Evolutionary conservation across 768 basidiomycete genomes (phyloP).

Genomic region (Calvatia gigantea): DNA sequence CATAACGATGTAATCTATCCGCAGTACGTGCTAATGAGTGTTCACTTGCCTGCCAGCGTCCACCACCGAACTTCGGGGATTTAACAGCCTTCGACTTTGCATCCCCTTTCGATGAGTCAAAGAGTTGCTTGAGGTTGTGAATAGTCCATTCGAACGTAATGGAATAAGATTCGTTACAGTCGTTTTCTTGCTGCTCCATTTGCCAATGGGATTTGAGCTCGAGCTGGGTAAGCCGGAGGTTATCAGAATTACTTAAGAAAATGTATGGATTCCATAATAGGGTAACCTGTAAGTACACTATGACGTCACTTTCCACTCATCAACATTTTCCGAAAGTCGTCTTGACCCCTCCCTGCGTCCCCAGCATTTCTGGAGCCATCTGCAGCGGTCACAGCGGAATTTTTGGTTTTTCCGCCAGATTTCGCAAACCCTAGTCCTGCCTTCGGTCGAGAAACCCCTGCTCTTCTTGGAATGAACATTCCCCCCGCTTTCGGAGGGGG

Average conservation of each 20-base stretch:
- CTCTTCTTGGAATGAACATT: slow-evolving; percentile 63
- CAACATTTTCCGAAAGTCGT: slow-evolving; percentile 86
- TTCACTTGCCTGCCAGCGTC: slow-evolving; percentile 62
- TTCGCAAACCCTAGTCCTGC: slow-evolving; percentile 62
- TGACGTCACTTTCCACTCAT: slow-evolving; percentile 18
- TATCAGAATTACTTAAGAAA: background rate
- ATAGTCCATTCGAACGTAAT: slow-evolving; percentile 79
- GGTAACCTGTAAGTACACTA: background rate
- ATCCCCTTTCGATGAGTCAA: slow-evolving; percentile 79
- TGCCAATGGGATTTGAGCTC: background rate
- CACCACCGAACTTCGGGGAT: slow-evolving; percentile 73
- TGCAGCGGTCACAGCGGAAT: slow-evolving; percentile 10
- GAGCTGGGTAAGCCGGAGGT: background rate
- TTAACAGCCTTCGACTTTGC: slow-evolving; percentile 75
- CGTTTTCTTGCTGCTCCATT: slow-evolving; percentile 23
- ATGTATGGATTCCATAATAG: background rate
- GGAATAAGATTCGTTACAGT: slow-evolving; percentile 49
- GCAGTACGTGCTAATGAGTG: background rate
- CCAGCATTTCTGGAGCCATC: slow-evolving; percentile 18
- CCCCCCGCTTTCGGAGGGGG: slow-evolving; percentile 39
- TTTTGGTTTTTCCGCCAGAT: slow-evolving; percentile 13
- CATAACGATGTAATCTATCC: slow-evolving; percentile 10
- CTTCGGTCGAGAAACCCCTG: slow-evolving; percentile 61
- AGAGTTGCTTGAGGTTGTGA: slow-evolving; percentile 63
- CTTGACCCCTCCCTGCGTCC: slow-evolving; percentile 55